phyloP scores from a whole-genome alignment of 768 basidiomycete genomes.

The Multifurca ochricompacta region DNA sequence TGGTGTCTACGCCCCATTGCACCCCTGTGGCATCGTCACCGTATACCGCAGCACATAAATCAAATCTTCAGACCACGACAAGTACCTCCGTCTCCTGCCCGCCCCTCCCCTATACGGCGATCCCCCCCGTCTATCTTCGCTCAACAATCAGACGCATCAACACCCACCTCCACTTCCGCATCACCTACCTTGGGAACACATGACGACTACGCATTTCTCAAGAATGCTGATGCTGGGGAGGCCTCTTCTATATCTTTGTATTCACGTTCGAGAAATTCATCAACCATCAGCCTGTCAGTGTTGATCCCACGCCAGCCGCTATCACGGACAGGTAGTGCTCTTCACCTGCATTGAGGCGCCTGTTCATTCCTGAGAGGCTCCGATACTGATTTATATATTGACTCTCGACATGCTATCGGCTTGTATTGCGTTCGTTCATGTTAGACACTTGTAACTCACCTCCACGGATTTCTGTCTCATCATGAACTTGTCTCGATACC shows the following conservation, averaged over 20 bases:
- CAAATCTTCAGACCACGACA: slow-evolving; percentile 21
- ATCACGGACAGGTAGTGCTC: slow-evolving; percentile 31
- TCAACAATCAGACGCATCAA: slow-evolving; percentile 12
- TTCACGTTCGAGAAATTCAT: slow-evolving; percentile 59
- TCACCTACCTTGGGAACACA: slow-evolving; percentile 16
- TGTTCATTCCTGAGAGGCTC: not conserved
- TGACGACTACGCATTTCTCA: slow-evolving; percentile 14
- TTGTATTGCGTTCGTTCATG: not conserved
- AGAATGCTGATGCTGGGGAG: slow-evolving; percentile 11
- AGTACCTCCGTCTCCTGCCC: slow-evolving; percentile 23
- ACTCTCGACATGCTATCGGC: not conserved
- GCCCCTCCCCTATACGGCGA: slow-evolving; percentile 25
- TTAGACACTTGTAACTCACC: not conserved
- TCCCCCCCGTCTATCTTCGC: slow-evolving; percentile 20
- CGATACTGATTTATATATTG: not conserved
- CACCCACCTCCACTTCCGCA: slow-evolving; percentile 9
- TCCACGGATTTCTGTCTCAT: not conserved
- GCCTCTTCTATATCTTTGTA: slow-evolving; percentile 30
- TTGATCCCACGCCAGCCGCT: slow-evolving; percentile 40
- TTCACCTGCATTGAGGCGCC: slow-evolving; percentile 13
- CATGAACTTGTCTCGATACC: slow-evolving; percentile 9
- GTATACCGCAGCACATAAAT: slow-evolving; percentile 6
- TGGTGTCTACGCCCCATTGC: slow-evolving; percentile 12
- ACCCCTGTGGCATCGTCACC: slow-evolving; percentile 16
- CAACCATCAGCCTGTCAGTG: slow-evolving; percentile 54